Conservation (phyloP, 2,329 filamentous ascomycete genomes). For the Juglanconis oblonga region DNA sequence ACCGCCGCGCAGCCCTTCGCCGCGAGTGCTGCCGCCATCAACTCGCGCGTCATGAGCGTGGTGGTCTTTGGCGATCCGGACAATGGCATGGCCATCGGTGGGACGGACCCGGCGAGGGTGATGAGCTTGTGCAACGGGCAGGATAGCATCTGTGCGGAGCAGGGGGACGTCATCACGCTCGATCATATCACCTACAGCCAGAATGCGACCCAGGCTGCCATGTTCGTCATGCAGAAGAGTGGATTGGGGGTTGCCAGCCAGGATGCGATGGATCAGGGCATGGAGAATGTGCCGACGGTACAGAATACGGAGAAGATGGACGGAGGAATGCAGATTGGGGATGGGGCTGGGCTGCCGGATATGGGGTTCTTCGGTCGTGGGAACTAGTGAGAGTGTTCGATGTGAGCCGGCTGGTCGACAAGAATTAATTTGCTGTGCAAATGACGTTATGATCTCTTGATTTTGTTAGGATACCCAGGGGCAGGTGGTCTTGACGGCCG, state of each 20-base stretch:
- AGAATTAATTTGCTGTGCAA: not conserved
- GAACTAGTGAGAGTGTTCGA: not conserved
- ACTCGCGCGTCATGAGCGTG: constrained; percentile 5
- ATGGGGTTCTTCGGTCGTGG: not conserved
- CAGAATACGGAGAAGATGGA: not conserved
- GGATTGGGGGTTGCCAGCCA: constrained; percentile 23
- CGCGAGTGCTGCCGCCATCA: not conserved
- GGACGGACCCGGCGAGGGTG: not conserved
- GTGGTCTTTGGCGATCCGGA: constrained; percentile 16
- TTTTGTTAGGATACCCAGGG: not conserved
- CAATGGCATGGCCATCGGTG: constrained; percentile 18
- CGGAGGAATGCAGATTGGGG: constrained; percentile 6
- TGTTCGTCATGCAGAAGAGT: constrained; percentile 26
- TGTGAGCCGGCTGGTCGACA: not conserved
- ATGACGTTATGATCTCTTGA: not conserved
- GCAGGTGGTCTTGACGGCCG: not conserved
- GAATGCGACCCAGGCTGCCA: constrained; percentile 23
- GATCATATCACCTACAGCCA: constrained; percentile 26
- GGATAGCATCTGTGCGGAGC: constrained; percentile 15
- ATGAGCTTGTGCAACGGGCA: constrained; percentile 14
- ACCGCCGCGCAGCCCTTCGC: not conserved
- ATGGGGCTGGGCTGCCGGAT: not conserved
- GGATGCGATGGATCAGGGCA: constrained; percentile 24
- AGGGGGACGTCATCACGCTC: constrained; percentile 23
- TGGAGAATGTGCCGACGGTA: constrained; percentile 18